phyloP scores from a whole-genome alignment of 2,329 filamentous ascomycete genomes.

The Cytospora chrysosperma region DNA sequence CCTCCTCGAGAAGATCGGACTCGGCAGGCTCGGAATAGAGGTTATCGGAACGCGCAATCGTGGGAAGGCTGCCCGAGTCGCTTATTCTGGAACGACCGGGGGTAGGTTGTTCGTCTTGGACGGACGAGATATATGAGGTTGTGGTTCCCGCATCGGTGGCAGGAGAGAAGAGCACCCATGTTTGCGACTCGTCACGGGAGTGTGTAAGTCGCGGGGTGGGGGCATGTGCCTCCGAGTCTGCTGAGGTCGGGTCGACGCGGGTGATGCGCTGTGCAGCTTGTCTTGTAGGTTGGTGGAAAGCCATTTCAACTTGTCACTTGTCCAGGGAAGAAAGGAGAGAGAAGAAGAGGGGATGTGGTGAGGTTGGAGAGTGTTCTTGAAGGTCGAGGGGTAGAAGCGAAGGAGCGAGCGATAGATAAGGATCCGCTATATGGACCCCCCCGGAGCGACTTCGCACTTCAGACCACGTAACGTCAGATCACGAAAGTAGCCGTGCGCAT shows the following conservation, averaged over 20 bases:
- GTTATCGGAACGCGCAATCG: conserved; percentile 58
- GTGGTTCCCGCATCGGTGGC: conserved; percentile 60
- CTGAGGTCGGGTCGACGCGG: conserved; percentile 39
- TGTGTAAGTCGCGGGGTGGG: conserved; percentile 34
- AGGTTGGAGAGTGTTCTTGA: neutral
- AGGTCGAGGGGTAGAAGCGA: conserved; percentile 4
- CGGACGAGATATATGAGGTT: conserved; percentile 66
- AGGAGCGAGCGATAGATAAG: conserved; percentile 8
- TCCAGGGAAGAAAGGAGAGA: neutral
- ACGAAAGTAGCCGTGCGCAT: conserved; percentile 4
- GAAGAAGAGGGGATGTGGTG: neutral
- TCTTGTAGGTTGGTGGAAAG: conserved; percentile 60
- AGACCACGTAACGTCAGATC: neutral
- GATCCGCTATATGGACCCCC: conserved; percentile 4
- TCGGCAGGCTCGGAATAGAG: conserved; percentile 26
- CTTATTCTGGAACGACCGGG: conserved; percentile 71
- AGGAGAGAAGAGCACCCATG: conserved; percentile 95
- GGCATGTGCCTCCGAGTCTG: conserved; percentile 36
- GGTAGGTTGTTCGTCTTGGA: conserved; percentile 62
- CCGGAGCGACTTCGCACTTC: conserved; percentile 5
- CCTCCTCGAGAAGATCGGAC: conserved; percentile 38
- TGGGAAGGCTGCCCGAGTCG: conserved; percentile 77
- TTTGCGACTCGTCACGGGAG: conserved; percentile 70
- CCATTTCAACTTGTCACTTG: conserved; percentile 42
- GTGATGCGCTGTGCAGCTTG: conserved; percentile 50